Evolutionary conservation across 2,329 filamentous ascomycete genomes (phyloP), one percentile per base, ranked within the genome.

Genomic region (Reticulascus tulasneorum): DNA sequence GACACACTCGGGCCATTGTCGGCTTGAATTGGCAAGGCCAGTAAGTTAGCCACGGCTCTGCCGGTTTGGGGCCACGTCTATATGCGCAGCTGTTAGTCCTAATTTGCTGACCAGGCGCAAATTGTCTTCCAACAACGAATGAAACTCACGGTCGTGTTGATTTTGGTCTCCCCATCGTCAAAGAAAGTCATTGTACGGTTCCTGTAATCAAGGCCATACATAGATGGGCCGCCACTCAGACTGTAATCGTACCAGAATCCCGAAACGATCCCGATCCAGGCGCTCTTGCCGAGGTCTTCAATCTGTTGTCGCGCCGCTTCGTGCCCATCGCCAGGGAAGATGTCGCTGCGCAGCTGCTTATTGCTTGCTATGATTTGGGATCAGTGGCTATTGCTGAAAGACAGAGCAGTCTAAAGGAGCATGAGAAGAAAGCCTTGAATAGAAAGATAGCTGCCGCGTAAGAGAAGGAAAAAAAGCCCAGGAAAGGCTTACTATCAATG

Each of bases 41-140:
- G 49, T 0, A 75, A 49, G 0, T 50, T 57, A 4, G 29, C 17
- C 16, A 31, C 11, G 17, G 29, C 29, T 8, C 69, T 61, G 0
- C 74, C 79, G 32, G 68, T 67, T 58, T 84, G 79, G 9, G 61
- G 47, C 67, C 74, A 78, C 0, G 82, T 84, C n/a, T n/a, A n/a
- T n/a, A n/a, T n/a, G n/a, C n/a, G n/a, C n/a, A n/a, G n/a, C n/a
- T n/a, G n/a, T n/a, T n/a, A n/a, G n/a, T n/a, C n/a, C n/a, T n/a
- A n/a, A n/a, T n/a, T n/a, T n/a, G n/a, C n/a, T n/a, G n/a, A n/a
- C n/a, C n/a, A n/a, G n/a, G n/a, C n/a, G n/a, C n/a, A n/a, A n/a
- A n/a, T n/a, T n/a, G n/a, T n/a, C n/a, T n/a, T n/a, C n/a, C n/a
- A n/a, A n/a, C n/a, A n/a, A n/a, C n/a, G n/a, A n/a, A n/a, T n/a